Evolutionary conservation across 1,139 yeast species (phyloP), one percentile per base, ranked within the genome.

Genomic region (Geotrichum phurueaensis): DNA sequence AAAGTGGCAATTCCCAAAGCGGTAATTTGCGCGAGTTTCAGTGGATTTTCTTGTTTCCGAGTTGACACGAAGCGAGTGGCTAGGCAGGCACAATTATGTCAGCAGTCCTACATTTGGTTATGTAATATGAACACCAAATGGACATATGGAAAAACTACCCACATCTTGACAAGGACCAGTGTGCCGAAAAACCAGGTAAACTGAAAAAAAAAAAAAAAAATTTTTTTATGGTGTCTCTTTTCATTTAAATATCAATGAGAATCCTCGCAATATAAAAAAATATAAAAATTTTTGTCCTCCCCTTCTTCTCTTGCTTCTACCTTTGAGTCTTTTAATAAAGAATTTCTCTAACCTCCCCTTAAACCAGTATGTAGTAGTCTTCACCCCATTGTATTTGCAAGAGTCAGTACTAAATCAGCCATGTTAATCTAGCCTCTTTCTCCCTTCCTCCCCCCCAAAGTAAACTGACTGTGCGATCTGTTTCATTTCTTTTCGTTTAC

Each of bases 161-260:
- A 13, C 7, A 39, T 15, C 39, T 33, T 13, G 18, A 39, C 4
- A 18, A 18, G n/a, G 2, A n/a, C 47, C 47, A n/a, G 47, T n/a
- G 47, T 10, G 18, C 18, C 18, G 5, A 1, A 39, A 39, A 47
- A 10, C 2, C n/a, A n/a, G 22, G 22, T 3, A 13, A 25, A 29
- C 10, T 50, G 22, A 27, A 27, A 66, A 66, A 23, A 72, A 27
- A 27, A 47, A 18, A n/a, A 18, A 51, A 22, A 31, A 18, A n/a
- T 20, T 50, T 29, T 39, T 39, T 39, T 39, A 39, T 39, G 47
- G 20, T 18, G 22, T 39, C 47, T 39, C 47, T 39, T 39, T 39
- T 48, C 31, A 48, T 48, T 48, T 25, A 25, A 48, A 25, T 25
- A 48, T 25, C 51, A 25, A 48, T 7, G 22, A 13, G 27, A 27